phyloP scores from a whole-genome alignment of 139 green algal species.

The Chlamydomonas schloesseri region DNA sequence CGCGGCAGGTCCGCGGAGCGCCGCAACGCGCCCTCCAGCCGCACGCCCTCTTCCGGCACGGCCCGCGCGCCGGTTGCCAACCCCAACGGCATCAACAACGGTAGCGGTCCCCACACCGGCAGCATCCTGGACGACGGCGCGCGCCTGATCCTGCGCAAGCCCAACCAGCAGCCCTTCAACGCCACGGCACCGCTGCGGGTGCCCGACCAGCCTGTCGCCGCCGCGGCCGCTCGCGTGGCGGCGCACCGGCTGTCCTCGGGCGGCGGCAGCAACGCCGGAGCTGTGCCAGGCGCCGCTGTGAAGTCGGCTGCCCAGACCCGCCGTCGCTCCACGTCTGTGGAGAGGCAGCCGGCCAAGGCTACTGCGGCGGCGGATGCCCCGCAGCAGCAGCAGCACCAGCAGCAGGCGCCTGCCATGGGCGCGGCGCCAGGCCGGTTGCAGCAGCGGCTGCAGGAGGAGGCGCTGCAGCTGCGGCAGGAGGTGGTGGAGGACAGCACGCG shows the following conservation, averaged over 20 bases:
- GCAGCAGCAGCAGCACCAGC: background rate
- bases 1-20: slow-evolving; percentile 12
- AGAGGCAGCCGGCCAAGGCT: no score
- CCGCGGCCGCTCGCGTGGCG: no score
- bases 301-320: background rate
- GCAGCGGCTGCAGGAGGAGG: slow-evolving; percentile 3
- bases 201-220: background rate
- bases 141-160: slow-evolving; percentile 21
- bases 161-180: background rate
- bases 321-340: no score
- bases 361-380: background rate
- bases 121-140: slow-evolving; percentile 27
- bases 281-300: background rate
- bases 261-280: background rate
- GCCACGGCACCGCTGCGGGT: background rate
- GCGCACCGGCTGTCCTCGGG: background rate
- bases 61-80: no score
- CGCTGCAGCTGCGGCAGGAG: slow-evolving; percentile 9
- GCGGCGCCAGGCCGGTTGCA: background rate
- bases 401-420: background rate
- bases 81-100: no score
- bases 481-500: slow-evolving; percentile 36
- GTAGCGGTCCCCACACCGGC: no score
- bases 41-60: background rate
- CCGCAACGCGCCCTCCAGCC: background rate